Evolutionary conservation across 2,329 filamentous ascomycete species (phyloP).

Genomic region (Fusarium continuum): DNA sequence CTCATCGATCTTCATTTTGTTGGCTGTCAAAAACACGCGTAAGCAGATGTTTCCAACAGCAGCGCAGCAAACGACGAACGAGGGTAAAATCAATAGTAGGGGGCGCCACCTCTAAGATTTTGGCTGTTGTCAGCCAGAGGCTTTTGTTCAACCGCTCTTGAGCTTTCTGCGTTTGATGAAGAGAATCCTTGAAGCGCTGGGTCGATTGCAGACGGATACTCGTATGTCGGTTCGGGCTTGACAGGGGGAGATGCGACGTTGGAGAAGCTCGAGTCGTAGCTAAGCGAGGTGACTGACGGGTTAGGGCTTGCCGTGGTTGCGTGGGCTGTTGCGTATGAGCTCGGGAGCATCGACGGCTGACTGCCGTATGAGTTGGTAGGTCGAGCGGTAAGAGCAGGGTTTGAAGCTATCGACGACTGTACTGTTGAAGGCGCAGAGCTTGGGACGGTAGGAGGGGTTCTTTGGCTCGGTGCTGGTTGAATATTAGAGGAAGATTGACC

Average conservation of each 20-base stretch:
- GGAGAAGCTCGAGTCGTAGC: conserved; percentile 48
- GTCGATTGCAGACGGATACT: conserved; percentile 71
- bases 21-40: conserved; percentile 46
- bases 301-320: conserved; percentile 47
- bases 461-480: conserved; percentile 47
- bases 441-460: conserved; percentile 48
- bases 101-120: conserved; percentile 62
- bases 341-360: conserved; percentile 56
- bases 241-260: conserved; percentile 45
- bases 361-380: conserved; percentile 56
- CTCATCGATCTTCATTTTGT: conserved; percentile 76
- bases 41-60: conserved; percentile 47
- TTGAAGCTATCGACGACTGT: conserved; percentile 41
- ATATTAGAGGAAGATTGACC: conserved; percentile 75
- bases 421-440: conserved; percentile 40
- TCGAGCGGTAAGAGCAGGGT: conserved; percentile 39
- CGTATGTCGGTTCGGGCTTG: conserved; percentile 57
- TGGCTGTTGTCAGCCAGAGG: conserved; percentile 45
- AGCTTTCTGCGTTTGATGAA: conserved; percentile 35
- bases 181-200: conserved; percentile 65
- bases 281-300: conserved; percentile 42
- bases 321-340: conserved; percentile 53
- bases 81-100: conserved; percentile 50
- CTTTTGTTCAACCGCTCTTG: conserved; percentile 44
- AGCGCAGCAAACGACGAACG: conserved; percentile 42